phyloP scores from a whole-genome alignment of 1,284 basidiomycete species.

The Earliella scabrosa region DNA sequence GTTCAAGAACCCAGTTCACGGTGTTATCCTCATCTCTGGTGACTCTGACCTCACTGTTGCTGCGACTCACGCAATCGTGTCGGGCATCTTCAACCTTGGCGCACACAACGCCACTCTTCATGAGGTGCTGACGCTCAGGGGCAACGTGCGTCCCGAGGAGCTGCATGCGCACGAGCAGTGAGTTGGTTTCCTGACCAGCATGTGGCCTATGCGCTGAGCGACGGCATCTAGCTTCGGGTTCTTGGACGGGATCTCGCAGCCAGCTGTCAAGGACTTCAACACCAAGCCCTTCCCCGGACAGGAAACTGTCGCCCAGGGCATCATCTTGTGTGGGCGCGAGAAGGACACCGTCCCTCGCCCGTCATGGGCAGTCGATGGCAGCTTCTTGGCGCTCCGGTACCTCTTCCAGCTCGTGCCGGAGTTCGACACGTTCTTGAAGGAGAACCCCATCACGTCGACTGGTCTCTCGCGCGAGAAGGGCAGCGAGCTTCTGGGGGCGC shows the following conservation, averaged over 20 bases:
- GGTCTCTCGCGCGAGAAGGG: slow-evolving; percentile 44
- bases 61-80: slow-evolving; percentile 11
- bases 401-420: slow-evolving; percentile 59
- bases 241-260: slow-evolving; percentile 46
- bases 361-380: slow-evolving; percentile 54
- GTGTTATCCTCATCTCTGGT: slow-evolving; percentile 42
- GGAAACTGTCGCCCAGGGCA: slow-evolving; percentile 35
- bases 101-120: slow-evolving; percentile 33
- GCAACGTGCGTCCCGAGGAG: slow-evolving; percentile 37
- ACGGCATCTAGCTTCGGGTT: slow-evolving; percentile 47
- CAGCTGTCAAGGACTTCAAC: slow-evolving; percentile 40
- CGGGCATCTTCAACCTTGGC: slow-evolving; percentile 21
- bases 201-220: no score
- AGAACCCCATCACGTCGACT: slow-evolving; percentile 44
- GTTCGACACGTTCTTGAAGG: slow-evolving; percentile 51
- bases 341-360: slow-evolving; percentile 41
- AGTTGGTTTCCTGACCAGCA: slow-evolving; percentile 1
- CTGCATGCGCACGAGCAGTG: slow-evolving; percentile 42
- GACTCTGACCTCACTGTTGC: slow-evolving; percentile 30
- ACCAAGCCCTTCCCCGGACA: slow-evolving; percentile 40
- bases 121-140: slow-evolving; percentile 35
- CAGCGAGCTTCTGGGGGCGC: slow-evolving; percentile 54
- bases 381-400: slow-evolving; percentile 59
- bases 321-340: slow-evolving; percentile 38
- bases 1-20: slow-evolving; percentile 41